Evolutionary conservation across 2,329 filamentous ascomycete genomes (phyloP).

Genomic region (Fusarium aywerte): DNA sequence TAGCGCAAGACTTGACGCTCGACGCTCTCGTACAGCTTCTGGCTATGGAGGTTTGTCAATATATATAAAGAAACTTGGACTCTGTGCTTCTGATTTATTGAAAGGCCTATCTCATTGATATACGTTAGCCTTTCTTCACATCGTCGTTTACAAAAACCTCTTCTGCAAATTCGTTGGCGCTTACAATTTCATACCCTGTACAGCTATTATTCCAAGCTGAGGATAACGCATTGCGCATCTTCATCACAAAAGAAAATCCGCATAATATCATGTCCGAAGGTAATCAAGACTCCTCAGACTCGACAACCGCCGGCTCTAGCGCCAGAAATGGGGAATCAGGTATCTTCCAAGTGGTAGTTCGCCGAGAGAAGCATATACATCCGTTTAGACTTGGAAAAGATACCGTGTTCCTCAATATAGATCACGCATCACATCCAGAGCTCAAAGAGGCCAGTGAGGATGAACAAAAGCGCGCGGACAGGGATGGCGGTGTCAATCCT

Average conservation of each 20-base stretch:
- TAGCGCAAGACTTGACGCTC: neutral
- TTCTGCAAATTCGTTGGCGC: no score
- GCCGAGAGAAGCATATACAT: neutral
- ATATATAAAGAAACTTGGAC: neutral
- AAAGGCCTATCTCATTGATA: neutral
- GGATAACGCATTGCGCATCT: no score
- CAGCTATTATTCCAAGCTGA: no score
- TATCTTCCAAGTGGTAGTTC: neutral
- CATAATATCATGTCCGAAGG: neutral
- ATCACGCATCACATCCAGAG: neutral
- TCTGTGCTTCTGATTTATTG: neutral
- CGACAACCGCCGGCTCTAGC: no score
- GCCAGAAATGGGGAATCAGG: no score
- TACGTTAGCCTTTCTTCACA: no score
- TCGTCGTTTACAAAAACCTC: neutral
- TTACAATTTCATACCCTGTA: no score
- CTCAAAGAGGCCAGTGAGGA: neutral
- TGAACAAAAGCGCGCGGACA: neutral
- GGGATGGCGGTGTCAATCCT: neutral
- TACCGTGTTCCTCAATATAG: neutral
- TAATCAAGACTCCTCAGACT: neutral
- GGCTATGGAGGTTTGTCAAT: neutral
- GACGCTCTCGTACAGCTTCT: neutral
- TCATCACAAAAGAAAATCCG: neutral
- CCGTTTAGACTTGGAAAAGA: conserved; percentile 7